Conservation (phyloP, 1,284 basidiomycete species). For the Microbotryum scabiosae region DNA sequence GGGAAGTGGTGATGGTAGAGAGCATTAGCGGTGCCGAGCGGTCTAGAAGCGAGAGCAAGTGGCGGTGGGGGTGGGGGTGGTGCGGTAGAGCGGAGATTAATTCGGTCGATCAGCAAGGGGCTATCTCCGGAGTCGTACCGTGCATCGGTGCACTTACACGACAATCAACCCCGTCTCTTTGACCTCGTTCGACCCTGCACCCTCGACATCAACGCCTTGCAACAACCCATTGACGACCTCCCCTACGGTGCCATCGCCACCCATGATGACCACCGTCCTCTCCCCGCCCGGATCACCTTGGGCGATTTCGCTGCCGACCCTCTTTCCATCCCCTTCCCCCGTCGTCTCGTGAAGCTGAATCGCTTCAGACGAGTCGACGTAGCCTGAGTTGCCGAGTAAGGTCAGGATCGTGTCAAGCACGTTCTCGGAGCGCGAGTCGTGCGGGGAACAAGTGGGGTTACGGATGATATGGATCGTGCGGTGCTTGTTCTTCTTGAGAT, state of each 20-base stretch:
- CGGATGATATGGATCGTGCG: no score
- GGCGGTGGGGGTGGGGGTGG: no score
- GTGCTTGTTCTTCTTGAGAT: no score
- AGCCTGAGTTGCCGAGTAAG: no score
- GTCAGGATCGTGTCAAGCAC: no score
- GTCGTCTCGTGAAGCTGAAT: conserved; percentile 48
- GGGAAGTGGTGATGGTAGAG: conserved; percentile 57
- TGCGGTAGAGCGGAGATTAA: no score
- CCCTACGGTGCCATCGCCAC: conserved; percentile 84
- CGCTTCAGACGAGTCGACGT: neutral
- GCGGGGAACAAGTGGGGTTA: no score
- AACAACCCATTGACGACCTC: conserved; percentile 62
- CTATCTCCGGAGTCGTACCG: no score
- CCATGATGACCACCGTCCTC: conserved; percentile 20
- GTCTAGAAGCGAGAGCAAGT: conserved; percentile 38
- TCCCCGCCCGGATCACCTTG: conserved; percentile 25
- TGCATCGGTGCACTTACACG: no score
- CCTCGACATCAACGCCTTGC: conserved; percentile 19
- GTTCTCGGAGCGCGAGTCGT: no score
- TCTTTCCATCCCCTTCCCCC: conserved; percentile 52
- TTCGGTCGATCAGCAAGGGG: no score
- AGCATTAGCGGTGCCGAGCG: conserved; percentile 89
- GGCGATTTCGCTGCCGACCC: conserved; percentile 47
- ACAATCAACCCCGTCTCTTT: conserved; percentile 6
- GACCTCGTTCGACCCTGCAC: conserved; percentile 30